Evolutionary conservation across 352 stramenopile species (phyloP).

Genomic region (Phytophthora pini): DNA sequence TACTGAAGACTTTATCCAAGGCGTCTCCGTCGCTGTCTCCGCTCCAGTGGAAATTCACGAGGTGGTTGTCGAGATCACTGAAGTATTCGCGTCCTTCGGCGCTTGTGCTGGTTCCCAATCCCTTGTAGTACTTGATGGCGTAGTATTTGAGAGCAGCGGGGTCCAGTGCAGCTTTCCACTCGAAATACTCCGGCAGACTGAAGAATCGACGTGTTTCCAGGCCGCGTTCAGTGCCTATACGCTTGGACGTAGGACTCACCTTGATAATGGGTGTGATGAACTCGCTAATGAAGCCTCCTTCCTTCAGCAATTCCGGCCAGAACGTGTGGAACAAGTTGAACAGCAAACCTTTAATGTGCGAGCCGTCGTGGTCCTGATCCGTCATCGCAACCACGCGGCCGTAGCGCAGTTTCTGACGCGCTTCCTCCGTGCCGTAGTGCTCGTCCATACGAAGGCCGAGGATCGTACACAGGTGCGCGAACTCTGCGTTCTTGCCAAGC

Average conservation of each 20-base stretch:
- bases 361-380: slow-evolving; percentile 99
- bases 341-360: slow-evolving; percentile 99
- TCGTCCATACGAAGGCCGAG: slow-evolving; percentile 97
- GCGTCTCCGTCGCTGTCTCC: slow-evolving; percentile 87
- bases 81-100: slow-evolving; percentile 99
- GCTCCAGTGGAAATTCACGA: slow-evolving; percentile 91
- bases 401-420: slow-evolving; percentile 94
- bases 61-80: slow-evolving; percentile 93
- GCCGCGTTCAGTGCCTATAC: slow-evolving; percentile 66
- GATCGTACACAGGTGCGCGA: slow-evolving; percentile 97
- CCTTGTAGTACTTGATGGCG: slow-evolving; percentile 99
- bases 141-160: slow-evolving; percentile 86
- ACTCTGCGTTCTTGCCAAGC: slow-evolving; percentile 95
- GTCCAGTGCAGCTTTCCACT: slow-evolving; percentile 89
- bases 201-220: slow-evolving; percentile 93
- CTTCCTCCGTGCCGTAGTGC: slow-evolving; percentile 93
- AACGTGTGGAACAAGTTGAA: slow-evolving; percentile 99
- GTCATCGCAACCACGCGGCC: slow-evolving; percentile 99
- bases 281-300: slow-evolving; percentile 96
- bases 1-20: slow-evolving; percentile 99
- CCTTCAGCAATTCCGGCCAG: slow-evolving; percentile 96
- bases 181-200: slow-evolving; percentile 96
- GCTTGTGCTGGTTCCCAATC: slow-evolving; percentile 98
- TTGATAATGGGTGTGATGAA: slow-evolving; percentile 99
- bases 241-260: slow-evolving; percentile 69